Evolutionary conservation across 208 protist genomes (phyloP).

Genomic region (Leishmania arabica): DNA sequence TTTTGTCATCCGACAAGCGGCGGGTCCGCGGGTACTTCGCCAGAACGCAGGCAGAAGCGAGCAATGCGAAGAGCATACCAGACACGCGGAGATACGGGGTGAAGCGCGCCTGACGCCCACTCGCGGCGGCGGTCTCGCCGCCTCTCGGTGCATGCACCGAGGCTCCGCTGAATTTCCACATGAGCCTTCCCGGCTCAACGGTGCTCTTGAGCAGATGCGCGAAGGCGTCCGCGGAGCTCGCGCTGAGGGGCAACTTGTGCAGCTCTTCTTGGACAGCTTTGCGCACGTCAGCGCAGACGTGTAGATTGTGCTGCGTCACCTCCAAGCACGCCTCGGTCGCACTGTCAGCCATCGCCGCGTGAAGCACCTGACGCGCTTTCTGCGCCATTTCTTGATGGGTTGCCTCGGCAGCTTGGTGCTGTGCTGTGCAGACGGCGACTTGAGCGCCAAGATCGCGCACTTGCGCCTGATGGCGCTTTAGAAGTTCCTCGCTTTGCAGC

Average conservation of each 20-base stretch:
- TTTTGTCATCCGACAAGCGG: conserved; percentile 18
- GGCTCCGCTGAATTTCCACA: conserved; percentile 18
- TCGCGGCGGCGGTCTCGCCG: neutral
- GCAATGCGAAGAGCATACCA: neutral
- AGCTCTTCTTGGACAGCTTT: conserved; percentile 14
- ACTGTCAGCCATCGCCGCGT: conserved; percentile 4
- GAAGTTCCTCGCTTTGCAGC: neutral
- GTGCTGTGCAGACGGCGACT: neutral
- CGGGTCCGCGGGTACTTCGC: neutral
- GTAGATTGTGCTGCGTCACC: conserved; percentile 1
- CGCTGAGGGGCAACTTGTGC: conserved; percentile 1
- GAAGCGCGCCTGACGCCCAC: neutral
- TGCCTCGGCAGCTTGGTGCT: neutral
- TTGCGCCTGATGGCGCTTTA: conserved; percentile 3
- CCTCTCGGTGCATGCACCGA: neutral
- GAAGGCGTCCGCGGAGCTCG: conserved; percentile 4
- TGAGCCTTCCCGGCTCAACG: neutral
- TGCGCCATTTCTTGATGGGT: neutral
- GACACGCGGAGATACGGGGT: conserved; percentile 1
- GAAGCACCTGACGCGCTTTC: conserved; percentile 4
- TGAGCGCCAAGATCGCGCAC: conserved; percentile 12
- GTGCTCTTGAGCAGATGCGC: neutral
- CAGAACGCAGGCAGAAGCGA: neutral
- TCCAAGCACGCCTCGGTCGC: conserved; percentile 20
- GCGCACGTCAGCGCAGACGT: conserved; percentile 12